These are phyloP conservation scores for California macrophylla DNA, from an alignment of 441 rosid species.

Conservation along the genomic window DNA sequence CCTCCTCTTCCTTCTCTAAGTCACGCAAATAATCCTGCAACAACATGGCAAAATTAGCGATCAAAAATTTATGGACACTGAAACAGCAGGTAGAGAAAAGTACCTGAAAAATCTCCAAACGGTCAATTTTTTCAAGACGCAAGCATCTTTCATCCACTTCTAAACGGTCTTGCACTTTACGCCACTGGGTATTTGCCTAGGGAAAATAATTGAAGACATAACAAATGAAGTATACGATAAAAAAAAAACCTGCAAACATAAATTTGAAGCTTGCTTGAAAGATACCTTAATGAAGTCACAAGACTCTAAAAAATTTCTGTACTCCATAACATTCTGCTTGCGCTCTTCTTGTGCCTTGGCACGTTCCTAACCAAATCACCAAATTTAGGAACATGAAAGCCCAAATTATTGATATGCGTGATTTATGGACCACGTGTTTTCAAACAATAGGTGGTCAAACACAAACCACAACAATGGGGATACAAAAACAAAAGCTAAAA, in stretches of 20 bases:
- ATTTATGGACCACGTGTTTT: not conserved
- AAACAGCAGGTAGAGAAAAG: conserved; percentile 8
- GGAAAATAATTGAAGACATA: conserved; percentile 14
- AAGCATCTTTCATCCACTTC: conserved; percentile 64
- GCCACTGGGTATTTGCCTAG: conserved; percentile 69
- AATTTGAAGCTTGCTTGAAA: conserved; percentile 9
- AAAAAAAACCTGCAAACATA: conserved; percentile 2
- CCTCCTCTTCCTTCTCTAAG: conserved; percentile 65
- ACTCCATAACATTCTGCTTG: conserved; percentile 42
- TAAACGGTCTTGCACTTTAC: conserved; percentile 64
- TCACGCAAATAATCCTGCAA: conserved; percentile 50
- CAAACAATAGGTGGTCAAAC: not conserved
- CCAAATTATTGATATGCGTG: not conserved
- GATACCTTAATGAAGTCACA: conserved; percentile 63
- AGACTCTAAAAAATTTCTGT: conserved; percentile 50
- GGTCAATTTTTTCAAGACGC: conserved; percentile 58
- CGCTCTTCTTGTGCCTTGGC: conserved; percentile 49
- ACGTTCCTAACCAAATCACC: conserved; percentile 38
- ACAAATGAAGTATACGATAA: conserved; percentile 2
- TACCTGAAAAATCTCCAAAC: conserved; percentile 63
- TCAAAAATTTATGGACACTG: not conserved
- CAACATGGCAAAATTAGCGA: conserved; percentile 23
- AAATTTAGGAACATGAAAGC: conserved; percentile 18
- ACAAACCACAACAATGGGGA: conserved; percentile 4
- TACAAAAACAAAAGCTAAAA: conserved; percentile 4